A percentile compares a stretch with the other conserved stretches of the same genome.
These are phyloP conservation scores for Berkeleyomyces rouxiae DNA, from an alignment of 2,329 filamentous ascomycete species.

Conservation along the genomic window DNA sequence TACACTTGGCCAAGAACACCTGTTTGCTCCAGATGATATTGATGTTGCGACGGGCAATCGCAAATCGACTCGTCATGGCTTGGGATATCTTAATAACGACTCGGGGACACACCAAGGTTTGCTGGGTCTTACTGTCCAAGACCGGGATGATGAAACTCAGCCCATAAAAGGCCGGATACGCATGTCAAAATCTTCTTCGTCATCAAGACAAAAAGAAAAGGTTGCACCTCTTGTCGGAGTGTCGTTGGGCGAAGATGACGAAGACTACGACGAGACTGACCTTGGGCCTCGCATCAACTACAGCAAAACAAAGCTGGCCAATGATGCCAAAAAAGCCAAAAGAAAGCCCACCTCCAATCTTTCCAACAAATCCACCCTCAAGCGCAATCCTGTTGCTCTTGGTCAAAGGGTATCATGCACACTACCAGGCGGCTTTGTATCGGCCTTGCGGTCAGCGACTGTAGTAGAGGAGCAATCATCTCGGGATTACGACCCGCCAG, in stretches of 20 bases:
- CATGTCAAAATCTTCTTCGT: neutral
- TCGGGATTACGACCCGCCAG: conserved; percentile 1
- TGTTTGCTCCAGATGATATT: conserved; percentile 76
- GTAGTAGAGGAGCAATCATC: neutral
- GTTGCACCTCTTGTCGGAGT: conserved; percentile 25
- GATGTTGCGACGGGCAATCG: conserved; percentile 43
- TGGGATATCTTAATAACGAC: conserved; percentile 31
- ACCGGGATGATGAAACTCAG: conserved; percentile 21
- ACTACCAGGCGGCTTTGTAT: conserved; percentile 6
- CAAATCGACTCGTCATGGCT: conserved; percentile 53
- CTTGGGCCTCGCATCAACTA: conserved; percentile 17
- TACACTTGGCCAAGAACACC: conserved; percentile 26
- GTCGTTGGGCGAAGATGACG: conserved; percentile 29
- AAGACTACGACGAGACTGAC: conserved; percentile 31
- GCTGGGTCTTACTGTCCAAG: neutral
- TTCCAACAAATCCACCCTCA: neutral
- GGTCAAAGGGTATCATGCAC: neutral
- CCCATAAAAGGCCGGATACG: conserved; percentile 31
- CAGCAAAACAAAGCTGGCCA: conserved; percentile 6
- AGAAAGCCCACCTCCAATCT: conserved; percentile 20
- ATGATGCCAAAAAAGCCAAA: conserved; percentile 34
- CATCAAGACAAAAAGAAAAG: conserved; percentile 17
- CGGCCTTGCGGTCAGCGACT: neutral
- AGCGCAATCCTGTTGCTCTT: neutral
- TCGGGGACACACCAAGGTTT: neutral